These are phyloP conservation scores for Coprinopsis strossmayeri DNA, from an alignment of 768 basidiomycete species.

Conservation along the genomic window DNA sequence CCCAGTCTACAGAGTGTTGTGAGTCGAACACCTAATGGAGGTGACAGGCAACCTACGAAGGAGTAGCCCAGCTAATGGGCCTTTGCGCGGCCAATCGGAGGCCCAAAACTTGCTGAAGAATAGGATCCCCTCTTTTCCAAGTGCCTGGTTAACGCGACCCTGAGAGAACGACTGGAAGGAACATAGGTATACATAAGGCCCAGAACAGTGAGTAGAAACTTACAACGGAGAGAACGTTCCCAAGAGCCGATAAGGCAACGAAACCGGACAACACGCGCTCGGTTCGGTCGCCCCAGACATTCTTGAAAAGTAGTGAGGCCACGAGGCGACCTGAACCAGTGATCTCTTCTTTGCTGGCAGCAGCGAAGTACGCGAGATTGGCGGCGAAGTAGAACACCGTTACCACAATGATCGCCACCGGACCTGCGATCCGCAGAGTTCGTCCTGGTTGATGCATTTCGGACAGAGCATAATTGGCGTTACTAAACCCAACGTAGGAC, in stretches of 20 bases:
- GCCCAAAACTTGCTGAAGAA: constrained; percentile 57
- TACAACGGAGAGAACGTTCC: constrained; percentile 48
- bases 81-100: constrained; percentile 53
- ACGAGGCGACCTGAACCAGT: constrained; percentile 50
- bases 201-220: constrained; percentile 3
- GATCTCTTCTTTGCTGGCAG: constrained; percentile 62
- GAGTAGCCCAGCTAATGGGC: constrained; percentile 52
- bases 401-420: constrained; percentile 49
- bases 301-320: constrained; percentile 60
- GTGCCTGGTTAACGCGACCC: constrained; percentile 51
- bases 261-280: constrained; percentile 33
- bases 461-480: constrained; percentile 61
- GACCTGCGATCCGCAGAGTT: constrained; percentile 60
- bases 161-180: constrained; percentile 19
- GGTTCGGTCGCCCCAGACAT: constrained; percentile 51
- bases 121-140: constrained; percentile 56
- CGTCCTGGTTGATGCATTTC: constrained; percentile 57
- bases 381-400: constrained; percentile 51
- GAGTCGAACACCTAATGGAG: not conserved
- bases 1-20: constrained; percentile 22
- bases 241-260: constrained; percentile 51
- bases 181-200: constrained; percentile 5
- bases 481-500: constrained; percentile 56
- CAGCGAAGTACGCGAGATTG: constrained; percentile 64
- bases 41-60: constrained; percentile 31